Conservation (phyloP, 176 grass and related monocot species). For the Carex cristatella region DNA sequence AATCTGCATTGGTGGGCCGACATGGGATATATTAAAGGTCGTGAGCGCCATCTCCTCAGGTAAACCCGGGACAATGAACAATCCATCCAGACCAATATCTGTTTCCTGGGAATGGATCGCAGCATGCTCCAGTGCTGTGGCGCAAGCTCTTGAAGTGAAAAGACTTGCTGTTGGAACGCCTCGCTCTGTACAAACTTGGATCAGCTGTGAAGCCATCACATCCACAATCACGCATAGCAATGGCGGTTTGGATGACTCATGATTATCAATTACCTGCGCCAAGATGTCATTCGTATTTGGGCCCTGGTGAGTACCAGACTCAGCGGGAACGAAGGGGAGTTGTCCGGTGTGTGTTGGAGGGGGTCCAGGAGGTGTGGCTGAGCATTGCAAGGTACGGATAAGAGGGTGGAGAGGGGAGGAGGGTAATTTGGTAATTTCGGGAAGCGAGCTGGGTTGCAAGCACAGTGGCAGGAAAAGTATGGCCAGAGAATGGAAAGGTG, state of each 20-base stretch:
- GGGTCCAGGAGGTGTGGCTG: not conserved
- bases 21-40: slow-evolving; percentile 1
- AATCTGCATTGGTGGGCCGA: not conserved
- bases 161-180: slow-evolving; percentile 11
- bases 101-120: not conserved
- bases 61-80: slow-evolving; percentile 12
- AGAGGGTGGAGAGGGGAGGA: slow-evolving; percentile 20
- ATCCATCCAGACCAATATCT: not conserved
- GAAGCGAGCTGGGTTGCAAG: slow-evolving; percentile 23
- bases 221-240: slow-evolving; percentile 33
- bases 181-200: slow-evolving; percentile 18
- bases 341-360: not conserved
- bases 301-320: not conserved
- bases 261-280: not conserved
- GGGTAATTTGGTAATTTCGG: slow-evolving; percentile 25
- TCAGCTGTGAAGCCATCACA: slow-evolving; percentile 24
- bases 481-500: slow-evolving; percentile 14
- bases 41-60: slow-evolving; percentile 30
- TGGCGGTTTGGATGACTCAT: not conserved
- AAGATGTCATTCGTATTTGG: slow-evolving; percentile 11
- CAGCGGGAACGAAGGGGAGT: not conserved
- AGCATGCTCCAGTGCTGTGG: slow-evolving; percentile 29
- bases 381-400: slow-evolving; percentile 10
- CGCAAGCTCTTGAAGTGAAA: slow-evolving; percentile 41
- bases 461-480: slow-evolving; percentile 27